Evolutionary conservation across 1,284 basidiomycete genomes (phyloP).

Genomic region (Sphaerobolus stellatus): DNA sequence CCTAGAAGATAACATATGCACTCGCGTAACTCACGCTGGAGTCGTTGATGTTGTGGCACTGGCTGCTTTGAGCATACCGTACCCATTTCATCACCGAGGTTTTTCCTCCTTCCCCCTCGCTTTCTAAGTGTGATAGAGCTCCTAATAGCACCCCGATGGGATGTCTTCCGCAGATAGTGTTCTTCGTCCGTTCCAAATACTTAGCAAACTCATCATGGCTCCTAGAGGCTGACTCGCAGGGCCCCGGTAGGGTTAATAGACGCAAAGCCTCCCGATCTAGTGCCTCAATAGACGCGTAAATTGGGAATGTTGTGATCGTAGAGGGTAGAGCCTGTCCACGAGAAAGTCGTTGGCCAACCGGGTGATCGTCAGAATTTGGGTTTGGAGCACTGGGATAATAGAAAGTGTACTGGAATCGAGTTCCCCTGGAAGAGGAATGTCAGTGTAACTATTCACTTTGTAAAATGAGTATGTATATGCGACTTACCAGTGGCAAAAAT

Average conservation of each 20-base stretch:
- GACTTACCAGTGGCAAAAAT: conserved; percentile 95
- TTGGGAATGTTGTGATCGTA: conserved; percentile 47
- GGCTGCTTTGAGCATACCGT: conserved; percentile 89
- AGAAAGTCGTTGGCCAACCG: conserved; percentile 47
- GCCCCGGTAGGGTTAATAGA: conserved; percentile 57
- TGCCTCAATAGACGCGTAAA: conserved; percentile 69
- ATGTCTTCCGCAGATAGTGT: conserved; percentile 96
- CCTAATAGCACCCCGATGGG: conserved; percentile 92
- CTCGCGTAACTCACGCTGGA: conserved; percentile 97
- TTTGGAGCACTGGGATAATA: conserved; percentile 75
- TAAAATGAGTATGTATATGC: not conserved
- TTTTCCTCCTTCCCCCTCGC: conserved; percentile 18
- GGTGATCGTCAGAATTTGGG: conserved; percentile 44
- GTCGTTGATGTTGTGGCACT: conserved; percentile 66
- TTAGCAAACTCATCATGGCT: conserved; percentile 67
- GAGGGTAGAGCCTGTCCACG: conserved; percentile 39
- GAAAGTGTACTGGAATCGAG: conserved; percentile 86
- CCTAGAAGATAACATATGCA: conserved; percentile 65
- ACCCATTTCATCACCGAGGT: conserved; percentile 69
- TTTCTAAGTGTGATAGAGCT: conserved; percentile 65
- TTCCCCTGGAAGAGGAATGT: conserved; percentile 60
- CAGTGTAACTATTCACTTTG: conserved; percentile 1
- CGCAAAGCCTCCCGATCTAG: conserved; percentile 82
- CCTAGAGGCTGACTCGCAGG: conserved; percentile 42
- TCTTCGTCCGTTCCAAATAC: conserved; percentile 83